Evolutionary conservation across 257 asterid species (phyloP).

Genomic region (Fraxinus excelsior): DNA sequence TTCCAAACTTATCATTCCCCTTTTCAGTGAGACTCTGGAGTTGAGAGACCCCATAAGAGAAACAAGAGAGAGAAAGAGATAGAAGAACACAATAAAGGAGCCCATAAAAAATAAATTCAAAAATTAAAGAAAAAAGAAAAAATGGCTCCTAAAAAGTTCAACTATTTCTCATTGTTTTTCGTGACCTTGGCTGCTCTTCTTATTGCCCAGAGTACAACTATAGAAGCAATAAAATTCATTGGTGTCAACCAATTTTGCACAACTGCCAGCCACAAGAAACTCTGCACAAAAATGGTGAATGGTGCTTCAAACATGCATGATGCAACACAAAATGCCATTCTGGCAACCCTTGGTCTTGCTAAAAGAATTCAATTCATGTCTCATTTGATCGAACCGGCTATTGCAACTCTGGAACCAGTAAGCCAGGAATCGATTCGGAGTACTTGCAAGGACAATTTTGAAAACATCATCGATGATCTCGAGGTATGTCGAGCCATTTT

Average conservation of each 20-base stretch:
- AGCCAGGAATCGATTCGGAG: background rate
- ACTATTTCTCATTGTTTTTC: background rate
- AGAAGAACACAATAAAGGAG: background rate
- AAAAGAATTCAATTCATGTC: background rate
- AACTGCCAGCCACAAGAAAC: slow-evolving; percentile 3
- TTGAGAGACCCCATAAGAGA: background rate
- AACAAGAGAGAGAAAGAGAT: background rate
- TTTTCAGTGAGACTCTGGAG: background rate
- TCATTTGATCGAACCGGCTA: background rate
- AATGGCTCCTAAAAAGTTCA: slow-evolving; percentile 6
- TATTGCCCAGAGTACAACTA: background rate
- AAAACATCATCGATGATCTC: background rate
- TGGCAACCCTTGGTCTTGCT: slow-evolving; percentile 8
- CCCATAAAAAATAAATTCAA: background rate
- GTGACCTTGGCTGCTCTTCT: background rate
- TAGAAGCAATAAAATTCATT: slow-evolving; percentile 4
- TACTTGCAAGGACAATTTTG: background rate
- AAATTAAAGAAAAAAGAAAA: background rate
- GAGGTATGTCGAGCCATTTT: background rate
- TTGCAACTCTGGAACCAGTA: background rate
- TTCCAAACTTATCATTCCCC: background rate
- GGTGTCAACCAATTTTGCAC: slow-evolving; percentile 27
- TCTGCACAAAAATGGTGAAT: slow-evolving; percentile 25
- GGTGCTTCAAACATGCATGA: slow-evolving; percentile 20
- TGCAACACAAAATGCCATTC: slow-evolving; percentile 25